These are phyloP conservation scores for Penicillium sp. DNA, from an alignment of 2,329 filamentous ascomycete species.

Conservation along the genomic window DNA sequence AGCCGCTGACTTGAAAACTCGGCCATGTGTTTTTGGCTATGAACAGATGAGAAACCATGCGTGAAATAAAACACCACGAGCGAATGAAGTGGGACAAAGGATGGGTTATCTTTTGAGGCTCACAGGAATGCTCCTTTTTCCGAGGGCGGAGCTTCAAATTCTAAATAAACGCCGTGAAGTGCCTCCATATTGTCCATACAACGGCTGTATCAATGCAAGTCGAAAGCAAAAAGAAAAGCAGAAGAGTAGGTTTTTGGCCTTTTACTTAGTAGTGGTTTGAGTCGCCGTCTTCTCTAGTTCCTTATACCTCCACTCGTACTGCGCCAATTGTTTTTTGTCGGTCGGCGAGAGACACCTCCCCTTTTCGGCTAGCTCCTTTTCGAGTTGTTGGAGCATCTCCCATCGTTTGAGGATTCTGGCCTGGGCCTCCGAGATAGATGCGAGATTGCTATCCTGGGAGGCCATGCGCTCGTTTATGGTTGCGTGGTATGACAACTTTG, in stretches of 20 bases:
- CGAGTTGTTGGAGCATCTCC: constrained; percentile 37
- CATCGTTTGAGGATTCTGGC: constrained; percentile 37
- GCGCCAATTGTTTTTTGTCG: constrained; percentile 35
- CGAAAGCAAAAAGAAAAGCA: background rate
- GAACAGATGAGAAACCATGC: background rate
- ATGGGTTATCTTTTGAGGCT: background rate
- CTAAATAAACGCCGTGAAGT: constrained; percentile 32
- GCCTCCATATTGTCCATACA: constrained; percentile 14
- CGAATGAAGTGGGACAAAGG: background rate
- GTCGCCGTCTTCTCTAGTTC: constrained; percentile 35
- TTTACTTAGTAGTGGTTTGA: constrained; percentile 21
- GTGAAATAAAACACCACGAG: background rate
- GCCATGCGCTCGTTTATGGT: constrained; percentile 37
- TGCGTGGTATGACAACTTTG: constrained; percentile 38
- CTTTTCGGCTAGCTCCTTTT: constrained; percentile 37
- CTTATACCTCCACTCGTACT: constrained; percentile 40
- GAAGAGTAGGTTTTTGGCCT: constrained; percentile 6
- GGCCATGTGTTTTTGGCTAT: background rate
- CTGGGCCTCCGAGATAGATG: constrained; percentile 37
- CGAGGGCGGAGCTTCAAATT: constrained; percentile 17
- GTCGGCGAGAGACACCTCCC: constrained; percentile 32
- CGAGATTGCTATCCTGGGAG: constrained; percentile 35
- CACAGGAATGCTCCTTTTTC: background rate
- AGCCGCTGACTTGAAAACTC: background rate
- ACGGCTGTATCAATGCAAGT: constrained; percentile 2